phyloP scores from a whole-genome alignment of 345 rosid genomes.

The Garcia nutans region DNA sequence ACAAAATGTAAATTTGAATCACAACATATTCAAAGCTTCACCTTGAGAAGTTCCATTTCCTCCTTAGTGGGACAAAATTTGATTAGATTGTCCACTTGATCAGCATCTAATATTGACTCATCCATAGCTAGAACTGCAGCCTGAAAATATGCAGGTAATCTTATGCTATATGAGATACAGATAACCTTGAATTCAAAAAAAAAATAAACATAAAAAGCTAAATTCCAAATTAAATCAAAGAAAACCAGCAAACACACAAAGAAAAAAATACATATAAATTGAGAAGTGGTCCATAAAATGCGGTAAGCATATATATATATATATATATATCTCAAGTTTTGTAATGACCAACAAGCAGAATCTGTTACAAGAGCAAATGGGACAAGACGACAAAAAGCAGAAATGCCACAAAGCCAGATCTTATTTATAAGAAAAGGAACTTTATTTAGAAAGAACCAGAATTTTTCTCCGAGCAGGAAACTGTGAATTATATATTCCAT shows the following conservation, averaged over 20 bases:
- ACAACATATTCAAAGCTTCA: constrained; percentile 31
- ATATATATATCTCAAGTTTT: not conserved
- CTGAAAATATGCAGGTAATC: constrained; percentile 41
- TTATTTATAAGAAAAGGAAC: not conserved
- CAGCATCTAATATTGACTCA: constrained; percentile 83
- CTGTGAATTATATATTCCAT: not conserved
- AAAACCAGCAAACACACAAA: not conserved
- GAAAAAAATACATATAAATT: too few species aligned
- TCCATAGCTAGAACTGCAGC: constrained; percentile 97
- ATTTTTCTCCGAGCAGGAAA: not conserved
- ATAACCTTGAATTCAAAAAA: not conserved
- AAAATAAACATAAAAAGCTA: not conserved
- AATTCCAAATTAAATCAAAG: not conserved
- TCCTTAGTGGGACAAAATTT: constrained; percentile 98
- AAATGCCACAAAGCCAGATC: not conserved
- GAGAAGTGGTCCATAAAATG: not conserved
- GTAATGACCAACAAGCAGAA: not conserved
- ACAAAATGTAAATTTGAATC: constrained; percentile 8
- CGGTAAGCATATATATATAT: not conserved
- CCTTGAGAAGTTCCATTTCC: constrained; percentile 99
- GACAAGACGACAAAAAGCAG: not conserved
- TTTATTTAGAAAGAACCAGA: not conserved
- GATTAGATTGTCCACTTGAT: constrained; percentile 97
- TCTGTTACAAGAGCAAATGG: not conserved
- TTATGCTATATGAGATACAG: constrained; percentile 3